Percentiles rank a stretch among this genome's conserved stretches.
Conservation (phyloP, 208 protist species). For the Wallacemonas rigidus region DNA sequence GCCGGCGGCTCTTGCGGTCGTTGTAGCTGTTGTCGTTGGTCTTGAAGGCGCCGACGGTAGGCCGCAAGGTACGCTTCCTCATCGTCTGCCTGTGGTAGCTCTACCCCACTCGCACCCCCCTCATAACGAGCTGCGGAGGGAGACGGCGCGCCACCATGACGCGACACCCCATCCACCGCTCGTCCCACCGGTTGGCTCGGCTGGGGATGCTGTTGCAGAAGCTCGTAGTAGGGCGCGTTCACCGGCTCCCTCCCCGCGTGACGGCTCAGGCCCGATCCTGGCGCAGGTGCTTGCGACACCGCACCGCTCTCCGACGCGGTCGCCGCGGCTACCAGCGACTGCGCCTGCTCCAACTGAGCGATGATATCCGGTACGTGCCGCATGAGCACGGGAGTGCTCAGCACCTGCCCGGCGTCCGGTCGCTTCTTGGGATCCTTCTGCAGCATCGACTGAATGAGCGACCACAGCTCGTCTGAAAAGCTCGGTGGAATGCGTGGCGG, state of each 20-base stretch:
- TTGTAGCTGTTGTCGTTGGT: neutral
- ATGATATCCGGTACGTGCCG: conserved; percentile 69
- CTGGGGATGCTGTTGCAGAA: neutral
- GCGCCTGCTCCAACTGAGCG: conserved; percentile 40
- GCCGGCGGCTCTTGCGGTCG: neutral
- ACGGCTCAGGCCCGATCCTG: neutral
- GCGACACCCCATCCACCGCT: too few relatives aligned
- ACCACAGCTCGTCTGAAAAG: conserved; percentile 78
- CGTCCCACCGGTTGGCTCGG: too few relatives aligned
- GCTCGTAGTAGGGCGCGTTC: conserved; percentile 21
- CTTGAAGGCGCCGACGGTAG: conserved; percentile 13
- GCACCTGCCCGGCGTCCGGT: conserved; percentile 78
- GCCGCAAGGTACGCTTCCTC: conserved; percentile 14
- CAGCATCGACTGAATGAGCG: conserved; percentile 72
- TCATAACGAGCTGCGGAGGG: too few relatives aligned
- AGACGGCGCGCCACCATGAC: too few relatives aligned
- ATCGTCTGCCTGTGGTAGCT: neutral
- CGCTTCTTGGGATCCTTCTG: conserved; percentile 82
- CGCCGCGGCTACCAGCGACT: neutral
- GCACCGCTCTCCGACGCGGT: neutral
- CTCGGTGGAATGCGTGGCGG: conserved; percentile 62
- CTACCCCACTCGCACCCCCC: too few relatives aligned
- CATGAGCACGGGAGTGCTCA: conserved; percentile 67
- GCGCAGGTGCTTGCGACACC: neutral
- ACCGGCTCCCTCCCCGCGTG: neutral